Evolutionary conservation across 2,329 filamentous ascomycete genomes (phyloP), one percentile per base, ranked within the genome.

Genomic region (Fusarium drepaniforme): DNA sequence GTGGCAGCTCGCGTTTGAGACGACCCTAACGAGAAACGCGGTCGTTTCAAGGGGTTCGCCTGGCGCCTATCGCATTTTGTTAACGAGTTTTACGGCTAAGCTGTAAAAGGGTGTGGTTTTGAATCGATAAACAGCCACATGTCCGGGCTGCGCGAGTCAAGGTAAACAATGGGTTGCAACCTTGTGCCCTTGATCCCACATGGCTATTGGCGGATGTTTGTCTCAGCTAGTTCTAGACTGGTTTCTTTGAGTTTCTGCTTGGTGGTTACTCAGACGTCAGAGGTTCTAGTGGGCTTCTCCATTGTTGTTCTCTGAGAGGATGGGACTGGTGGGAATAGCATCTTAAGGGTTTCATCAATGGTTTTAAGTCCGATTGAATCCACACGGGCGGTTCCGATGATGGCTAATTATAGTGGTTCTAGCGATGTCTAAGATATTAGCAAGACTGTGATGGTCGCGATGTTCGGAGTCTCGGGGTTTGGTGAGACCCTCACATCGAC

Each of bases 111-210:
- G 46, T 33, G 33, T 33, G 28, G 49, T 56, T 56, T 56, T 56
- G 49, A 56, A 56, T 56, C 49, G 18, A 35, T n/a, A 56, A 56
- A 56, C 49, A 56, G 49, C 49, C 49, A 56, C 49, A n/a, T 53
- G 49, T 53, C 28, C 28, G 25, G 23, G 6, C 9, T 11, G 11
- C 25, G 25, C 16, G 49, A 56, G 49, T 21, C 28, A 56, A 30
- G 49, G 25, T 30, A 56, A 56, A 56, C 49, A 56, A 56, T n/a
- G 18, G 49, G 12, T 33, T 56, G 49, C 4, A 35, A 56, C 49
- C 11, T 33, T 13, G 49, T 18, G n/a, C 16, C 16, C 9, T 53
- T 21, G 12, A 33, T 56, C 7, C 49, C 18, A 33, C 49, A 33
- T 56, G 18, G 25, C 33, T 8, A 56, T 21, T 30, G 28, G 25